Base-by-base conservation (phyloP, 2,329 filamentous ascomycete species). In the Diplodia sapinea region DNA sequence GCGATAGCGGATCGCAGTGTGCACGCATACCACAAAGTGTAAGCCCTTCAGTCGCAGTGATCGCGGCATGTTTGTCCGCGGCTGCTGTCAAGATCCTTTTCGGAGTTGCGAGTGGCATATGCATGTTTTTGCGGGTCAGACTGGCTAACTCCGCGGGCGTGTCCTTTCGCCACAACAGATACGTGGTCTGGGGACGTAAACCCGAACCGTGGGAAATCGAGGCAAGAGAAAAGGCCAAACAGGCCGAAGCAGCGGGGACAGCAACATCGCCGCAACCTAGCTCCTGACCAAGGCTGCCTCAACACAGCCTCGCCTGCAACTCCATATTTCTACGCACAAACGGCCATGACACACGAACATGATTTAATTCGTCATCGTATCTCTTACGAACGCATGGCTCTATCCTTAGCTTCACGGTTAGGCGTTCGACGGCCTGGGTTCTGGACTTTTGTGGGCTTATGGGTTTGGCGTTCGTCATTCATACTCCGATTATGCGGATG, bases 21-120 rank as follows among this genome's bases (percentile, higher is more conserved):
- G 9, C 80, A 82, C 69, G 78, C 74, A 11, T 82, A 79, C 68
- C 79, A 80, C 67, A 79, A 79, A 67, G 74, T 80, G 80, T 81
- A 74, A 74, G 79, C 73, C 59, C 40, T 26, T 51, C 20, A 11
- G 7, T 26, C 11, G 31, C 52, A 9, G 13, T 33, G 17, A 26
- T 29, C 43, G 26, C 29, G 29, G 23, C 43, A 50, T 33, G 12
- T 40, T 33, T 20, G 2, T 20, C 5, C 38, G 47, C 9, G 23
- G 40, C 40, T 31, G 33, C 15, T 12, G 23, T 49, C 56, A 31
- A 49, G 17, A 12, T 20, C 49, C 8, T 33, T 3, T 33, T 38
- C 17, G 43, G 26, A 2, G 38, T 43, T 36, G 43, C n/a, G 7
- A 23, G 13, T 12, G 23, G 17, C 26, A 20, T 36, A 29, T 57